A percentile compares a stretch with the other conserved stretches of the same genome.
phyloP scores from a whole-genome alignment of 140 eudicot genomes.

The Flaveria floridana region DNA sequence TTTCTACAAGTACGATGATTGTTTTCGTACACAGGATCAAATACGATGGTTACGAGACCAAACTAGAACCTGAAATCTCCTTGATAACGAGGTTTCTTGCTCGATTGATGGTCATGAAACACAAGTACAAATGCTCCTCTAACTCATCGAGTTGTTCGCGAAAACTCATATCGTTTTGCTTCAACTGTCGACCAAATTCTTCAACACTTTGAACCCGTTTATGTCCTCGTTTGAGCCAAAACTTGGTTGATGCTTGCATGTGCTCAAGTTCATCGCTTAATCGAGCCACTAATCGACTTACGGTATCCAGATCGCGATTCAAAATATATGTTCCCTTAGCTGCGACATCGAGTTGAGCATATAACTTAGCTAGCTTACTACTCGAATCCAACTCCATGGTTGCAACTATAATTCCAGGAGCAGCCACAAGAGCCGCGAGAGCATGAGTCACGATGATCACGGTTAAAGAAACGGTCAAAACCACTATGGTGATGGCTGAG shows the following conservation, averaged over 20 bases:
- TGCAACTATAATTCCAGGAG: constrained; percentile 60
- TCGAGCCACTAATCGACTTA: constrained; percentile 74
- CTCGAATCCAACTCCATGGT: constrained; percentile 44
- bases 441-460: constrained; percentile 60
- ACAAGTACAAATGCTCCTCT: constrained; percentile 78
- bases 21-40: not conserved
- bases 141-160: constrained; percentile 76
- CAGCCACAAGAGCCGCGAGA: constrained; percentile 55
- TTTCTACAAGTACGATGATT: constrained; percentile 3
- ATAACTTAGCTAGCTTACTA: constrained; percentile 36
- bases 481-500: constrained; percentile 61
- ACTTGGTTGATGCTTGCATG: constrained; percentile 47
- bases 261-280: constrained; percentile 73
- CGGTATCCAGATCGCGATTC: constrained; percentile 79
- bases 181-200: constrained; percentile 62
- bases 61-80: constrained; percentile 41
- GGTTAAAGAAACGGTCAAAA: constrained; percentile 56
- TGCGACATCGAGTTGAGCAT: constrained; percentile 75
- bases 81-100: constrained; percentile 72
- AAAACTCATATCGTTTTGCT: constrained; percentile 51
- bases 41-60: constrained; percentile 9
- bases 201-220: constrained; percentile 51
- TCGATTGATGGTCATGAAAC: constrained; percentile 82
- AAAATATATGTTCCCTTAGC: constrained; percentile 81
- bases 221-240: constrained; percentile 63